These are phyloP conservation scores for Aspergillus neoniger DNA, from an alignment of 2,329 filamentous ascomycete genomes.

Conservation along the genomic window DNA sequence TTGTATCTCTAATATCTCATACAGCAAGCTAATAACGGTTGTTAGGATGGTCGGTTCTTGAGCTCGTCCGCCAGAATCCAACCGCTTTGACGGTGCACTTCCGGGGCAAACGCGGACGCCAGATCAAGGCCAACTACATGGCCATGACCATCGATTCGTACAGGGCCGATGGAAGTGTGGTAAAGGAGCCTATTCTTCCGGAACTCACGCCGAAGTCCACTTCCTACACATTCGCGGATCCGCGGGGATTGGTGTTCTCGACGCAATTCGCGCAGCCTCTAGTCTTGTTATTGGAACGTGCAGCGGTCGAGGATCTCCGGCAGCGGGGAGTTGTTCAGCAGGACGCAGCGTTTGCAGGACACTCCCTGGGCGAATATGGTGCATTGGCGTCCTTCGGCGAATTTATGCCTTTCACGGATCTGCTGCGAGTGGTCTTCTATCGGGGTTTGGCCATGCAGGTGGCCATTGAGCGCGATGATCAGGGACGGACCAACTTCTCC, in stretches of 20 bases:
- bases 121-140: conserved; percentile 96
- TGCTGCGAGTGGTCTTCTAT: conserved; percentile 97
- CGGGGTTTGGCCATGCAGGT: conserved; percentile 98
- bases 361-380: conserved; percentile 95
- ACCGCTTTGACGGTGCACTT: conserved; percentile 97
- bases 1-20: background rate
- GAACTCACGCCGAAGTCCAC: conserved; percentile 85
- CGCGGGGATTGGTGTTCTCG: conserved; percentile 85
- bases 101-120: conserved; percentile 88
- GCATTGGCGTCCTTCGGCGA: conserved; percentile 89
- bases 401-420: conserved; percentile 92
- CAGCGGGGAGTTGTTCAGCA: conserved; percentile 87
- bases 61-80: conserved; percentile 97
- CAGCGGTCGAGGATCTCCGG: conserved; percentile 96
- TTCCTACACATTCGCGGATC: conserved; percentile 92
- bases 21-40: background rate
- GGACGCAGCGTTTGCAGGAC: conserved; percentile 91
- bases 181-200: conserved; percentile 94
- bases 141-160: conserved; percentile 78
- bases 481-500: conserved; percentile 89
- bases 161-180: background rate
- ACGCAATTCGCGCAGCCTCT: conserved; percentile 97
- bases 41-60: conserved; percentile 75
- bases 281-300: conserved; percentile 96
- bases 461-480: conserved; percentile 87